phyloP scores from a whole-genome alignment of 331 rosid species.

The Rosa hybrid region DNA sequence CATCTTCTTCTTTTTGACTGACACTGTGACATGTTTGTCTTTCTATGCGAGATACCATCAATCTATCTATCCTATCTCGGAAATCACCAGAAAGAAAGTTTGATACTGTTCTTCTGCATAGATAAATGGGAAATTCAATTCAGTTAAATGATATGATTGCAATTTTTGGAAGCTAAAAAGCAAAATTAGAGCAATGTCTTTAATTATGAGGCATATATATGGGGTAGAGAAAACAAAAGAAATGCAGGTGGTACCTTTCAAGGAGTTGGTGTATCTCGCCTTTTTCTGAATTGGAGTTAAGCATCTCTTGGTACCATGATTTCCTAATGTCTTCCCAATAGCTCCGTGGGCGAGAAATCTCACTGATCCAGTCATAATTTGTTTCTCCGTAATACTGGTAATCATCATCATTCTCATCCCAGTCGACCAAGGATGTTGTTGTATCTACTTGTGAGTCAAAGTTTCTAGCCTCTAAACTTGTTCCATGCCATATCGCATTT shows the following conservation, averaged over 20 bases:
- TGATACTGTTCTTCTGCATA: slow-evolving; percentile 77
- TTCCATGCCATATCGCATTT: slow-evolving; percentile 36
- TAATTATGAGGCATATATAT: neutral
- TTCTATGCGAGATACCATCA: slow-evolving; percentile 64
- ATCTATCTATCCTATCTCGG: slow-evolving; percentile 65
- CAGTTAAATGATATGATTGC: neutral
- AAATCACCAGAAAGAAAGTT: slow-evolving; percentile 68
- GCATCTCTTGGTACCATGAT: slow-evolving; percentile 86
- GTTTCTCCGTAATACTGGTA: slow-evolving; percentile 34
- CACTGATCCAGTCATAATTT: slow-evolving; percentile 67
- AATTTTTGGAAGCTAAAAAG: neutral
- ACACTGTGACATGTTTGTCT: slow-evolving; percentile 24
- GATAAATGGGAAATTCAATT: slow-evolving; percentile 19
- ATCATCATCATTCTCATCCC: slow-evolving; percentile 40
- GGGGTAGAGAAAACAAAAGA: neutral
- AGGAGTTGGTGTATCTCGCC: slow-evolving; percentile 69
- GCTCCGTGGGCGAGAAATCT: slow-evolving; percentile 81
- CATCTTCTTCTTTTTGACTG: slow-evolving; percentile 35
- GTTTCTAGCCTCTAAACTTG: slow-evolving; percentile 23
- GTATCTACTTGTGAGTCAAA: slow-evolving; percentile 28
- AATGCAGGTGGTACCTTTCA: slow-evolving; percentile 52
- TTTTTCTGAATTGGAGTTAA: slow-evolving; percentile 49
- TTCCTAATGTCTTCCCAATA: slow-evolving; percentile 85
- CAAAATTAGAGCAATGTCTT: neutral
- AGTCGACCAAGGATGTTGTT: slow-evolving; percentile 29